Evolutionary conservation across 768 basidiomycete genomes (phyloP).

Genomic region (Sporobolomyces phaffii): DNA sequence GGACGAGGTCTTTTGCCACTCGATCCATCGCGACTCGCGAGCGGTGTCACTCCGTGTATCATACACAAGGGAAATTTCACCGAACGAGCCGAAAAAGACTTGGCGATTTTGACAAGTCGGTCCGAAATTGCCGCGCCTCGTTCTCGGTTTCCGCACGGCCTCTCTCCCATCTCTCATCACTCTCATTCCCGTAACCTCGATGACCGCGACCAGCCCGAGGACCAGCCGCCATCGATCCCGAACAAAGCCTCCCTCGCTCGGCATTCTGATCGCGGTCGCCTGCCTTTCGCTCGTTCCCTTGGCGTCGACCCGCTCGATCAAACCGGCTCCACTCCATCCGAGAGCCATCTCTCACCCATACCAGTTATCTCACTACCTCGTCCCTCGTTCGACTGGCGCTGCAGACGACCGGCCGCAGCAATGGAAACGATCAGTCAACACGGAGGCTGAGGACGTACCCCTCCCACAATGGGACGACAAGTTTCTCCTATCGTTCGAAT

Average conservation of each 20-base stretch:
- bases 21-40: too few relatives aligned
- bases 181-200: neutral
- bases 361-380: neutral
- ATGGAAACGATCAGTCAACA: neutral
- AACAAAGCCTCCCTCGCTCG: too few relatives aligned
- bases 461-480: slow-evolving; percentile 19
- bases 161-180: neutral
- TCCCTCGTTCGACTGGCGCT: slow-evolving; percentile 13
- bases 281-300: neutral
- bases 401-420: too few relatives aligned
- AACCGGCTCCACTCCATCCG: slow-evolving; percentile 15
- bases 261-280: too few relatives aligned
- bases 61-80: too few relatives aligned
- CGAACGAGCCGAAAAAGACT: neutral
- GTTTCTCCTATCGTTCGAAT: slow-evolving; percentile 24
- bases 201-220: too few relatives aligned
- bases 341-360: slow-evolving; percentile 27
- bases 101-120: neutral
- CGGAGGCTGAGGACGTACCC: neutral
- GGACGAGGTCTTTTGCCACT: too few relatives aligned
- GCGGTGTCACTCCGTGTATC: too few relatives aligned
- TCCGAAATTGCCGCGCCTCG: neutral
- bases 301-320: neutral
- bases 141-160: neutral
- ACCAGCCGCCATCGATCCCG: too few relatives aligned